Evolutionary conservation across 768 basidiomycete species (phyloP).

Genomic region (Mycena amicta): DNA sequence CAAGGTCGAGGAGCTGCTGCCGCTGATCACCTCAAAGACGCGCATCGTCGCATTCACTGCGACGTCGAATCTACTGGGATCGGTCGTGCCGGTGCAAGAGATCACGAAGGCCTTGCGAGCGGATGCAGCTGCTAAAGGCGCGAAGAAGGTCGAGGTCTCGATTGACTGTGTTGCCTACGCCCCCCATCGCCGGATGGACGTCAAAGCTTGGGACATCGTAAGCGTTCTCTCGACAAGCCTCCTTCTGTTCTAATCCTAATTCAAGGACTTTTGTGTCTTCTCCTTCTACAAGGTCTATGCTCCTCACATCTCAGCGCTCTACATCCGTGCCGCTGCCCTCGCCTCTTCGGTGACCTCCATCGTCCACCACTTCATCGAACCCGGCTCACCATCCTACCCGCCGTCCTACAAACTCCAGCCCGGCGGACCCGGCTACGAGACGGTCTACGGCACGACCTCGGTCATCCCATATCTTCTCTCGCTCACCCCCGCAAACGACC

Average conservation of each 20-base stretch:
- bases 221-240: not conserved
- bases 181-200: constrained; percentile 72
- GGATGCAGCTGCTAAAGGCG: constrained; percentile 53
- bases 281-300: constrained; percentile 84
- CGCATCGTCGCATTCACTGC: constrained; percentile 75
- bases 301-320: constrained; percentile 69
- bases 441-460: constrained; percentile 60
- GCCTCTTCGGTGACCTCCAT: constrained; percentile 55
- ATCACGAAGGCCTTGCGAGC: constrained; percentile 53
- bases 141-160: constrained; percentile 62
- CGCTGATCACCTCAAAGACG: constrained; percentile 65
- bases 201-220: constrained; percentile 69
- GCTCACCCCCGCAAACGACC: constrained; percentile 49
- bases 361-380: constrained; percentile 62
- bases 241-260: not conserved
- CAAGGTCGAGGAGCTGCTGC: constrained; percentile 56
- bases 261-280: constrained; percentile 63
- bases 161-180: constrained; percentile 83
- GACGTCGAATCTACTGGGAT: constrained; percentile 77
- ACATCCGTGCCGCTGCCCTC: constrained; percentile 55
- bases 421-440: constrained; percentile 77
- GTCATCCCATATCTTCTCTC: constrained; percentile 66
- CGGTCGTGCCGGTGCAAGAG: constrained; percentile 61
- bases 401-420: constrained; percentile 67
- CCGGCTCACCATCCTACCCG: constrained; percentile 40